Conservation (phyloP, 495 filamentous ascomycete genomes). For the Cercophora samala region DNA sequence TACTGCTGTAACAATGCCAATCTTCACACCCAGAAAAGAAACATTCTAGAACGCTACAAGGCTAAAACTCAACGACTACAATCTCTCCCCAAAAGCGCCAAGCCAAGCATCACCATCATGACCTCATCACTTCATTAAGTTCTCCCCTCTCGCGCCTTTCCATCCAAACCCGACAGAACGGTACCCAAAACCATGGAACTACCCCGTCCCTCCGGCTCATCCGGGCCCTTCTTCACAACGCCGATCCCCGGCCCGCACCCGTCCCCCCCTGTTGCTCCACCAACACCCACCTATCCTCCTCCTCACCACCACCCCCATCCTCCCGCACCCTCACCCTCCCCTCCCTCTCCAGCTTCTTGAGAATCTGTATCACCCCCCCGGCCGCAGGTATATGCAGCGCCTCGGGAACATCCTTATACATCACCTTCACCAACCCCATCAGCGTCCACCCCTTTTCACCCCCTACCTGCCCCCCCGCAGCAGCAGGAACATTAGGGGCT, state of each 20-base stretch:
- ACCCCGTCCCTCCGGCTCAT: background rate
- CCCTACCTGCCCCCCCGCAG: slow-evolving; percentile 40
- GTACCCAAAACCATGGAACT: background rate
- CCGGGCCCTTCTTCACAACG: slow-evolving; percentile 33
- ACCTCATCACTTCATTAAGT: background rate
- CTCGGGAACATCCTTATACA: slow-evolving; percentile 77
- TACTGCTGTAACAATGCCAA: too few species aligned
- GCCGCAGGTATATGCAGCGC: slow-evolving; percentile 71
- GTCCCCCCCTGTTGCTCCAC: slow-evolving; percentile 7
- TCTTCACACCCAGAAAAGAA: background rate
- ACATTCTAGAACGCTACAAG: background rate
- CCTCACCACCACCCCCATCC: slow-evolving; percentile 12
- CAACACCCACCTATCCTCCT: slow-evolving; percentile 52
- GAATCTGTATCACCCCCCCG: slow-evolving; percentile 62
- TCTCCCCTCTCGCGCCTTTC: background rate
- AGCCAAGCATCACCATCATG: background rate
- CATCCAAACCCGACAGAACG: background rate
- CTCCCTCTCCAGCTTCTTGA: slow-evolving; percentile 67
- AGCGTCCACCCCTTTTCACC: slow-evolving; percentile 63
- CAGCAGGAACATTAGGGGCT: slow-evolving; percentile 31
- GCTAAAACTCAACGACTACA: background rate
- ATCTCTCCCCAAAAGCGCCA: background rate
- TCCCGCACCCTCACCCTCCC: slow-evolving; percentile 52
- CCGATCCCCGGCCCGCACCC: slow-evolving; percentile 27
- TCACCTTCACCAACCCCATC: slow-evolving; percentile 78